These are phyloP conservation scores for Magnusiomyces clavatus DNA, from an alignment of 1,139 yeast species.

Conservation along the genomic window DNA sequence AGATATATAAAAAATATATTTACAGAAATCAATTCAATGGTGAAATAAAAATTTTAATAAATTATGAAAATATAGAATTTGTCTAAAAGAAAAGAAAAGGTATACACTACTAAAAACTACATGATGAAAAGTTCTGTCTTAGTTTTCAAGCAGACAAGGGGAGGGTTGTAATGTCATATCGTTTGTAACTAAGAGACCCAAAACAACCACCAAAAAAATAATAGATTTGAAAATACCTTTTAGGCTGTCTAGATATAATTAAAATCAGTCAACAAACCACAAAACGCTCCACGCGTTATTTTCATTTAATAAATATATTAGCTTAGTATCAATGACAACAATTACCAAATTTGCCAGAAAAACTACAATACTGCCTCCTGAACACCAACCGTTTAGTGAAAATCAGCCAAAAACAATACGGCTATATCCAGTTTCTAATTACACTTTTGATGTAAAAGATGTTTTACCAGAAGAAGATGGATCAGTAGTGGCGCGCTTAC, in stretches of 20 bases:
- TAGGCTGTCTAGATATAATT: not conserved
- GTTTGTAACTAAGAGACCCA: no score
- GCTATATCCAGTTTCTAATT: conserved; percentile 31
- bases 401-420: conserved; percentile 24
- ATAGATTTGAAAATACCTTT: not conserved
- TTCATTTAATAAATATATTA: not conserved
- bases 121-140: no score
- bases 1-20: no score
- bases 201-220: not conserved
- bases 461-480: conserved; percentile 30
- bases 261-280: not conserved
- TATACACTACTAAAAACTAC: no score
- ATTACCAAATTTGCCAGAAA: conserved; percentile 22
- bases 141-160: no score
- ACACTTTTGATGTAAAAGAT: conserved; percentile 30
- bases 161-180: no score
- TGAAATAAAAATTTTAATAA: no score
- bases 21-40: no score
- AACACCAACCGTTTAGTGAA: conserved; percentile 18
- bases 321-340: conserved; percentile 20
- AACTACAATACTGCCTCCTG: conserved; percentile 21
- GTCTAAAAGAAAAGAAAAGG: no score
- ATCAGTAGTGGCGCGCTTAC: conserved; percentile 26
- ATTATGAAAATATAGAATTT: no score
- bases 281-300: not conserved